Base-by-base conservation (phyloP, 2,329 filamentous ascomycete species). In the Ceratocystis albifundus region DNA sequence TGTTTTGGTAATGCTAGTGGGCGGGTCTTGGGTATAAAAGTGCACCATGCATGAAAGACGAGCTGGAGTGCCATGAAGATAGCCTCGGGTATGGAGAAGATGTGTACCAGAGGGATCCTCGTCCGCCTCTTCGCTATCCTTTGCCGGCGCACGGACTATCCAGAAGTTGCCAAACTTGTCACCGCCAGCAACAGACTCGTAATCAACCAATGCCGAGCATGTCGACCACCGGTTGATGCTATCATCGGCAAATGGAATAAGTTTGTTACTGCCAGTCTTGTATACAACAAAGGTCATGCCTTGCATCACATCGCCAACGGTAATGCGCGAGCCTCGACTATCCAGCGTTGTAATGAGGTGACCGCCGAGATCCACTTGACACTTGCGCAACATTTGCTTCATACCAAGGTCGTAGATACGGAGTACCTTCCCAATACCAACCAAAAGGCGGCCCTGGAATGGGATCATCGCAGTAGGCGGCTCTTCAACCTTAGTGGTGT, bases 121-220 rank as follows among this genome's bases (percentile, higher is more conserved):
- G 72, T 99, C 94, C 0, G 91, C 88, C 74, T 95, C 90, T 70
- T 91, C 87, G 46, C 90, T 96, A 6, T 88, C 86, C 74, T 96
- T 94, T 68, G 86, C 80, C 0, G 93, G 91, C 72, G 89, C 94
- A 61, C 94, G 88, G 36, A 99, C 81, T 57, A 99, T 84, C 87
- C 91, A 99, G 17, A 99, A 77, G 72, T 99, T 99, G 68, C 94
- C 95, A 70, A 99, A 99, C 74, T 96, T 97, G 78, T 99, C 94
- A 45, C 93, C 93, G 45, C 93, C 94, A 2, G 91, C 92, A 28
- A 89, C 86, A 0, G 94, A 96, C 74, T 99, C 94, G 75, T 99
- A 99, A 76, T 99, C 94, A 1, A 97, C 87, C 90, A 99, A 96
- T 2, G 91, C 84, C 0, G 89, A 88, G 70, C 89, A 89, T 0